Evolutionary conservation across 208 protist genomes (phyloP).

Genomic region (Eutreptiella sp.): DNA sequence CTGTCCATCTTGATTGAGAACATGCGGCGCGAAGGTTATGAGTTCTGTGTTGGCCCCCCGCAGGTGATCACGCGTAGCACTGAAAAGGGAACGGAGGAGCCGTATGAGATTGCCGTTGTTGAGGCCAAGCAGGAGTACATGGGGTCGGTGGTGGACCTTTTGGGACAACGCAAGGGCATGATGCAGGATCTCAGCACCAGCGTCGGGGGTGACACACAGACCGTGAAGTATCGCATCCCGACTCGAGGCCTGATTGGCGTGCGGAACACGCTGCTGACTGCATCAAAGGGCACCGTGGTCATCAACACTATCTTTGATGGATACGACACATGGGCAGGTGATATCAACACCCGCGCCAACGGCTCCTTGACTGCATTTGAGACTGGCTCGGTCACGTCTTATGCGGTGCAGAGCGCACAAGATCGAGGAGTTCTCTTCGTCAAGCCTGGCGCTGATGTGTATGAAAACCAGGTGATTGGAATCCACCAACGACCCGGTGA

Average conservation of each 20-base stretch:
- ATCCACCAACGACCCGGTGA: slow-evolving; percentile 42
- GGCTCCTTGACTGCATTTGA: slow-evolving; percentile 48
- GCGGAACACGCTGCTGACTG: slow-evolving; percentile 32
- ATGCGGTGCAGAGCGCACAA: slow-evolving; percentile 45
- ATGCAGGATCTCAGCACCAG: slow-evolving; percentile 37
- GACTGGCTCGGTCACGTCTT: slow-evolving; percentile 40
- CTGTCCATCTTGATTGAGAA: slow-evolving; percentile 94
- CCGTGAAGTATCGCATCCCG: slow-evolving; percentile 39
- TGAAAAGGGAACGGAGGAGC: slow-evolving; percentile 58
- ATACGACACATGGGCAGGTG: slow-evolving; percentile 40
- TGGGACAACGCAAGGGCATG: slow-evolving; percentile 38
- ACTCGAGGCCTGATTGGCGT: slow-evolving; percentile 49
- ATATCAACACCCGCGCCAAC: slow-evolving; percentile 44
- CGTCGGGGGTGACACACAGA: slow-evolving; percentile 30
- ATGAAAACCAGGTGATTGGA: slow-evolving; percentile 57
- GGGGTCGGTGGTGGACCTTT: slow-evolving; percentile 44
- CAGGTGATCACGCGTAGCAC: slow-evolving; percentile 69
- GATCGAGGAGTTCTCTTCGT: slow-evolving; percentile 49
- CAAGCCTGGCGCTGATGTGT: slow-evolving; percentile 40
- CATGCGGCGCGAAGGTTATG: slow-evolving; percentile 93
- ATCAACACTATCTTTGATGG: slow-evolving; percentile 42
- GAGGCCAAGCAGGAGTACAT: slow-evolving; percentile 45
- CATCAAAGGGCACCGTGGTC: slow-evolving; percentile 45
- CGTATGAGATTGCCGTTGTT: slow-evolving; percentile 57
- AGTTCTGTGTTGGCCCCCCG: slow-evolving; percentile 89